phyloP scores from a whole-genome alignment of 345 rosid genomes.

The Schrenkiella parvula region DNA sequence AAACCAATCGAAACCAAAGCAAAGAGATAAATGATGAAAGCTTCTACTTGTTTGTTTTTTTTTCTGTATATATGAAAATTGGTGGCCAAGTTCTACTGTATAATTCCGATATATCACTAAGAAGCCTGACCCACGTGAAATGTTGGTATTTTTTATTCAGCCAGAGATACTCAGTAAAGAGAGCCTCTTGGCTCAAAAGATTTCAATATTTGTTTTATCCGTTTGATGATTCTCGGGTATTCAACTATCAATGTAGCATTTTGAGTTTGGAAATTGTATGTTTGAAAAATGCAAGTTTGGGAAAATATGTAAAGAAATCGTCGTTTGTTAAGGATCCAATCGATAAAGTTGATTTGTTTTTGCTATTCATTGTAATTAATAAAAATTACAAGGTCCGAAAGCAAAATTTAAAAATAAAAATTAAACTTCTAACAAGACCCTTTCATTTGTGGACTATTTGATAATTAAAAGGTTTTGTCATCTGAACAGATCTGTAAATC shows the following conservation, averaged over 20 bases:
- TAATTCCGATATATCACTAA: not conserved
- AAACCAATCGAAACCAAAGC: slow-evolving; percentile 44
- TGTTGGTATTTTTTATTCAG: slow-evolving; percentile 12
- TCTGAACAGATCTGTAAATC: slow-evolving; percentile 19
- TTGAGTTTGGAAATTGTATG: not conserved
- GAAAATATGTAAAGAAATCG: not conserved
- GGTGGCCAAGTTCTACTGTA: slow-evolving; percentile 10
- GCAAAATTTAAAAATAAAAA: not conserved
- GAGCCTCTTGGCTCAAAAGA: slow-evolving; percentile 15
- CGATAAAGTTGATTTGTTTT: not conserved
- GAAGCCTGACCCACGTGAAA: slow-evolving; percentile 13
- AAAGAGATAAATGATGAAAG: slow-evolving; percentile 42
- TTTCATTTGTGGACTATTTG: not conserved
- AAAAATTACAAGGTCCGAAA: slow-evolving; percentile 7
- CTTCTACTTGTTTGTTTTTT: slow-evolving; percentile 1
- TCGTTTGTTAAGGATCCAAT: not conserved
- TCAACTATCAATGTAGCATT: not conserved
- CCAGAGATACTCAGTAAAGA: not conserved
- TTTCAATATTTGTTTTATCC: not conserved
- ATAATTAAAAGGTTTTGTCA: not conserved
- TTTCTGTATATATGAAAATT: slow-evolving; percentile 17
- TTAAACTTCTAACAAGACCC: not conserved
- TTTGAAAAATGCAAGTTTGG: not conserved
- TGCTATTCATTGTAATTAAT: not conserved
- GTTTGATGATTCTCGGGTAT: not conserved